Base-by-base conservation (phyloP, 139 green algal species). In the Chlamydomonas applanata region DNA sequence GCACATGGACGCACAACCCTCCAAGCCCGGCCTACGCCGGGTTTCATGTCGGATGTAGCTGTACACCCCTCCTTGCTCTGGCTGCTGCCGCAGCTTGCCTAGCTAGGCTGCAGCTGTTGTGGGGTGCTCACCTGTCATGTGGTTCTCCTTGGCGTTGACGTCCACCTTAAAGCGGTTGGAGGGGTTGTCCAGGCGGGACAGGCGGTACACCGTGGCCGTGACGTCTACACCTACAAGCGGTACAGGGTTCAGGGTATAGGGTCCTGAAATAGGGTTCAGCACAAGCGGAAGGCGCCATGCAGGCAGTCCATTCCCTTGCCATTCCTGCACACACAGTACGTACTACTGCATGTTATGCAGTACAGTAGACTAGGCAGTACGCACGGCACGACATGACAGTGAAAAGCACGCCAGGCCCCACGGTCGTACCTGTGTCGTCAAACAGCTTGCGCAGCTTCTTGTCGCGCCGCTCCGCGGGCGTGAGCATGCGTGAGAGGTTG, bases 381-480 rank as follows among this genome's bases (percentile, higher is more conserved):
- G n/a, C n/a, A n/a, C n/a, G n/a, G n/a, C n/a, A n/a, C n/a, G n/a
- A n/a, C n/a, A n/a, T 62, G 11, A 62, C 24, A 29, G 22, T 62
- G 22, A 9, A 33, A 5, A 33, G 53, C 20, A 19, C 65, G 7
- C 65, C n/a, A n/a, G n/a, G n/a, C n/a, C n/a, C n/a, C n/a, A n/a
- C n/a, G n/a, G n/a, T n/a, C n/a, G n/a, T n/a, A 72, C 65, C 54
- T 30, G 24, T 75, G 22, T 80, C 74, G 52, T 88, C 92, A 49
- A 98, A 89, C 82, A 99, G 82, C 84, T 97, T 98, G 30, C 79
- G 78, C 64, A 96, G 62, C 86, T 98, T 98, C 86, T 99, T 99
- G 52, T 97, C 92, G 33, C 85, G 85, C 19, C 79, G 72, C 85
- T 99, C 96, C 5, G 89, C 88, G 0, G 95, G 93, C 24, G 95